Evolutionary conservation across 768 basidiomycete genomes (phyloP), one percentile per base, ranked within the genome.

Genomic region (Rhizopogon vesiculosus): DNA sequence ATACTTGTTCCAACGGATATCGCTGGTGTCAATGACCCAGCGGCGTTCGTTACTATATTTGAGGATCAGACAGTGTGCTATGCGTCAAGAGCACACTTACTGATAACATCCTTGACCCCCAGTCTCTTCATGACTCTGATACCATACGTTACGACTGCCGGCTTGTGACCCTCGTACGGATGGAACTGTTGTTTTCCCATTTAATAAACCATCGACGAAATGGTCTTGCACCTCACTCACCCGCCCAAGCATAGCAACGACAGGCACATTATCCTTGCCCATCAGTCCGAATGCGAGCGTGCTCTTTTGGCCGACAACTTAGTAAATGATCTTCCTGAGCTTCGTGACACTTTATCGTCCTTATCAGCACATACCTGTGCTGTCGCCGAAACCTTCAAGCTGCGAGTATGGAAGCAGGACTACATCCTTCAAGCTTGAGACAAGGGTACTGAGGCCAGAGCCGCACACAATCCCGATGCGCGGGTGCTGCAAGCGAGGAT

Each of bases 241-340:
- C 66, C 93, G 77, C 56, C 93, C 93, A 31, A 95, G 84, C 89
- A 93, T 93, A 9, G 87, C 90, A 3, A 95, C 90, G 10, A 90
- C 92, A 0, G 93, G 89, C 0, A 88, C 78, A n/a, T 81, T 80
- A 51, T 77, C 72, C 31, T 68, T 64, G 1, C 91, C 89, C 63
- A 94, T 75, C 25, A 84, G 68, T 6, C 93, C 93, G 69, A 95
- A 94, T 0, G 91, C 90, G 19, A 95, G 75, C 7, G 79, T 72
- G 56, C 89, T 91, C 69, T 83, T 82, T 62, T 95, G 93, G 28
- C 93, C 93, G n/a, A 70, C 72, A 22, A 94, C 93, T 91, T 60
- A 50, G 29, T 25, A 12, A 8, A 41, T n/a, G 51, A 6, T 9
- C 35, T 18, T 16, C 28, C 45, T 45, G 45, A 52, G 19, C 28